phyloP scores from a whole-genome alignment of 768 basidiomycete species.

The Daedaleopsis nitida region DNA sequence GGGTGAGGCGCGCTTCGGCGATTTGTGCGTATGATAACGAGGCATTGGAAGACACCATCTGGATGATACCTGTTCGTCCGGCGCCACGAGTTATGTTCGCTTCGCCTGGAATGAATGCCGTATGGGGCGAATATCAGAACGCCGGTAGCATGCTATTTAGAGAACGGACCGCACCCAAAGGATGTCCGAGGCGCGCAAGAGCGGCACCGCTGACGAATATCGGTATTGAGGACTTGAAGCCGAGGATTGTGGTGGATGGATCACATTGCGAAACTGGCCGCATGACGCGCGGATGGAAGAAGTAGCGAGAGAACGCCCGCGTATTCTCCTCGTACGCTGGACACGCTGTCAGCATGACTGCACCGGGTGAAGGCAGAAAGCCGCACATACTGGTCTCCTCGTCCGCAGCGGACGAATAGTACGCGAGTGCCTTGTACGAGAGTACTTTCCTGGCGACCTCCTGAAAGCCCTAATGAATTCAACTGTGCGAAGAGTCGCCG shows the following conservation, averaged over 20 bases:
- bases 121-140: too few relatives aligned
- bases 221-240: conserved; percentile 71
- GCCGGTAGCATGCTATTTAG: background rate
- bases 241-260: conserved; percentile 73
- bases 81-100: conserved; percentile 77
- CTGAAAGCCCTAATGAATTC: conserved; percentile 37
- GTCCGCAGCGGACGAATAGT: conserved; percentile 86
- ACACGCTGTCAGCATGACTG: background rate
- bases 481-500: background rate
- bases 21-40: conserved; percentile 69
- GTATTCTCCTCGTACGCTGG: conserved; percentile 68
- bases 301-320: conserved; percentile 82
- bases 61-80: conserved; percentile 67
- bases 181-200: conserved; percentile 85
- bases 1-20: conserved; percentile 51
- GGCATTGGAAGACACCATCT: conserved; percentile 83
- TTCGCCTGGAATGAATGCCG: conserved; percentile 57
- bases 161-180: conserved; percentile 47
- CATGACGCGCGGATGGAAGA: conserved; percentile 86
- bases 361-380: background rate
- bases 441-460: conserved; percentile 72
- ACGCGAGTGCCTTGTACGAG: conserved; percentile 74
- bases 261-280: conserved; percentile 62
- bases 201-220: conserved; percentile 85
- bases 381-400: conserved; percentile 72